Base-by-base conservation (phyloP, 768 basidiomycete species). In the Chalciporus sphaerocephalus region DNA sequence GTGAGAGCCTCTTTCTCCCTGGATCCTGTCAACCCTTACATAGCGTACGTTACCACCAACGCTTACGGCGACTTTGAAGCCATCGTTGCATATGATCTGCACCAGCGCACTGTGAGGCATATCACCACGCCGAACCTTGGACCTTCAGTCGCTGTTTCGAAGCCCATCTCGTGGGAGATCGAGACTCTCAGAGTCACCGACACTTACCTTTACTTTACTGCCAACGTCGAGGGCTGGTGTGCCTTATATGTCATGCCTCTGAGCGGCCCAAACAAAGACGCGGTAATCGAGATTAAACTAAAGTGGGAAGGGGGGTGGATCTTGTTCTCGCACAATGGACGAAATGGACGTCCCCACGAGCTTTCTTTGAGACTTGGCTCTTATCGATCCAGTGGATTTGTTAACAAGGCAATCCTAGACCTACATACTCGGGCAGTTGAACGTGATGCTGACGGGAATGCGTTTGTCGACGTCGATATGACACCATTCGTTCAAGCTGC, bases 191-290 rank as follows among this genome's bases (percentile, higher is more conserved):
- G 46, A 4, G 59, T 67, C 45, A 60, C 65, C 0, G 38, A 57
- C 1, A 49, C 55, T 10, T 62, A 54, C 38, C 49, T 69, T 7
- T 57, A 68, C 48, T 69, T 73, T 27, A 48, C 41, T 0, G 69
- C 68, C 7, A 74, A 74, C 39, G 62, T 68, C 24, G 70, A 71
- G 17, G 72, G 72, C 3, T 73, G 67, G 61, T 56, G 44, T 37
- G 54, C 48, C 22, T 39, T 67, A 34, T 60, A 62, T 51, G 50
- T 58, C 5, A 55, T 59, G 59, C 66, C 64, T 7, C 54, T 70
- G 34, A 55, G 22, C 4, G 70, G 66, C 25, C 47, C 51, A 5
- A 48, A 60, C 22, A 57, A 55, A 41, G 54, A 62, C 22, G 50
- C 49, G 5, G 59, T 72, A 23, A 43, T 69, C 18, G 66, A 69